These are phyloP conservation scores for Talaromyces sp. DNA, from an alignment of 2,329 filamentous ascomycete genomes.

Conservation along the genomic window DNA sequence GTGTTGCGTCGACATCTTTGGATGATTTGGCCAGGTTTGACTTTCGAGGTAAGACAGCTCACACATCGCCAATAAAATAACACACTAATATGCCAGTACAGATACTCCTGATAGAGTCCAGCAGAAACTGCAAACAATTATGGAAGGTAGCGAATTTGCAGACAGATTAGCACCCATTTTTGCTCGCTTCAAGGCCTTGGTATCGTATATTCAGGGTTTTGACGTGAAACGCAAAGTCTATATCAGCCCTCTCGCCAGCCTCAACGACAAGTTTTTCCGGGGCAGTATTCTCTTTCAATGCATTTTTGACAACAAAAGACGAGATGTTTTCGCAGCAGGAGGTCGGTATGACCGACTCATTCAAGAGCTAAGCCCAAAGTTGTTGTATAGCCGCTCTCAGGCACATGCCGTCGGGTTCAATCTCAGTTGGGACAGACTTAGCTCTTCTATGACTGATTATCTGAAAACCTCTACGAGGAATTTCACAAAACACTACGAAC, in stretches of 20 bases:
- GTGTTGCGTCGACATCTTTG: conserved; percentile 80
- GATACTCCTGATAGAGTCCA: conserved; percentile 63
- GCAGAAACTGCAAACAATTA: conserved; percentile 56
- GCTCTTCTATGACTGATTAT: conserved; percentile 54
- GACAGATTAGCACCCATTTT: conserved; percentile 55
- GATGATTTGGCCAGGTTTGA: conserved; percentile 89
- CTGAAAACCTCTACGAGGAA: conserved; percentile 43
- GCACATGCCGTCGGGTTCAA: conserved; percentile 89
- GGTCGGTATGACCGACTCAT: conserved; percentile 90
- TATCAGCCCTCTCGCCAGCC: conserved; percentile 76
- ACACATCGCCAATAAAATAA: conserved; percentile 29
- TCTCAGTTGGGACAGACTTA: conserved; percentile 78
- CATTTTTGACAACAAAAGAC: conserved; percentile 74
- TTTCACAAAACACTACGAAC: conserved; percentile 66
- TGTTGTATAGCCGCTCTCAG: conserved; percentile 57
- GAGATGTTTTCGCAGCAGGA: conserved; percentile 84
- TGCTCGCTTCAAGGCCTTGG: conserved; percentile 72
- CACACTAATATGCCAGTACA: conserved; percentile 29
- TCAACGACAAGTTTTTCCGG: conserved; percentile 86
- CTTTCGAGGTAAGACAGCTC: conserved; percentile 60
- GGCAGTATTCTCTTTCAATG: conserved; percentile 87
- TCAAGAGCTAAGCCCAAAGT: conserved; percentile 70
- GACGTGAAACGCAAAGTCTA: conserved; percentile 73
- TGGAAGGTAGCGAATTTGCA: conserved; percentile 50
- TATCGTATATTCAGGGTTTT: conserved; percentile 70